Evolutionary conservation across 805 yeast genomes (phyloP), one percentile per base, ranked within the genome.

Genomic region (Metschnikowia lunata): DNA sequence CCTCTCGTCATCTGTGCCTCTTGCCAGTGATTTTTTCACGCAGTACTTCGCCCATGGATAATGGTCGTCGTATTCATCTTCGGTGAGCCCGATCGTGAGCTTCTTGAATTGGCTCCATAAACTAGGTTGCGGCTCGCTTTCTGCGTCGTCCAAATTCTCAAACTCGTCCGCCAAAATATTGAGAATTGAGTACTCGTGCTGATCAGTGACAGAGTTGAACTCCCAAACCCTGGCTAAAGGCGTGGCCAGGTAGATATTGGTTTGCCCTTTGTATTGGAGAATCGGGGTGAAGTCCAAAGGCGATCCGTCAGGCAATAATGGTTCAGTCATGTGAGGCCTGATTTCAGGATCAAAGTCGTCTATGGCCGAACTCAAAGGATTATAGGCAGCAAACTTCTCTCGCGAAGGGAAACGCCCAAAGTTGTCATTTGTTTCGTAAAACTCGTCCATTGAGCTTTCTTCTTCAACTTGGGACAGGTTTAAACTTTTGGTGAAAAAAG

Each of bases 11-110:
- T 29, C 31, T 29, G 31, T 31, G 15, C 40, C 44, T 15, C 27
- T 14, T 8, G 38, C 45, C 42, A 43, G 46, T 26, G 39, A 30
- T 31, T 18, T 29, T 6, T 34, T 30, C 26, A 36, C 30, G 26
- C 42, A 34, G 18, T 51, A 49, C 36, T 45, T 47, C 8, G 57
- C 55, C 56, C 57, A 53, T 6, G 57, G 57, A 26, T 46, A 45
- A 28, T 42, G 38, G n/a, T 38, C 32, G 30, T 47, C 45, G 45
- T 49, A 53, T 13, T 53, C 57, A 15, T 47, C 49, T 12, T 47
- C 54, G 18, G 32, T 40, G 33, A 46, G 43, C 1, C 56, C 56
- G 4, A 46, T 23, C 4, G 51, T 37, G 31, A 44, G 30, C 23
- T 41, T 42, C 29, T 38, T 46, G 28, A 48, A 18, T 6, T 27